Conservation (phyloP, 371 early-diverging fungal species). For the Circinella minor region DNA sequence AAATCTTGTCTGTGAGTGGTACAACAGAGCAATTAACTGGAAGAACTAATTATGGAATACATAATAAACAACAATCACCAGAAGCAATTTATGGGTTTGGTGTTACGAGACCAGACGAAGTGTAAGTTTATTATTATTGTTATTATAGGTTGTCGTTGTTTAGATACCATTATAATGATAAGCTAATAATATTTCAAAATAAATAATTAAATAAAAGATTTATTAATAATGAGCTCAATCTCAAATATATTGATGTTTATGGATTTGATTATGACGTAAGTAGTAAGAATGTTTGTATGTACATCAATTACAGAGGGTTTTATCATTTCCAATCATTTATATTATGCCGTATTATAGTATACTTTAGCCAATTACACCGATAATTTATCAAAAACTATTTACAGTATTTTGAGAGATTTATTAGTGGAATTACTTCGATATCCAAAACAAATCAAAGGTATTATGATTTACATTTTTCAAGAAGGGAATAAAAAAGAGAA, state of each 20-base stretch:
- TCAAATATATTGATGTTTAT: conserved; percentile 45
- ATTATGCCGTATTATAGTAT: conserved; percentile 39
- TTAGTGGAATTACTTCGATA: conserved; percentile 60
- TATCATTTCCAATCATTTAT: no score
- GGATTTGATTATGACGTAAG: conserved; percentile 59
- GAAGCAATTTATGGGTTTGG: conserved; percentile 26
- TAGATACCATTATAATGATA: no score
- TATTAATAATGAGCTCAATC: conserved; percentile 54
- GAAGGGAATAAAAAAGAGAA: no score
- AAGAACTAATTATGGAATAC: conserved; percentile 3
- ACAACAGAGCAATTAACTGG: background rate
- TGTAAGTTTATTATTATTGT: conserved; percentile 16
- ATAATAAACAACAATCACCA: conserved; percentile 5
- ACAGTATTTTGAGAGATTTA: conserved; percentile 58
- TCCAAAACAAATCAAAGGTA: conserved; percentile 53
- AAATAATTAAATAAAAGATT: conserved; percentile 25
- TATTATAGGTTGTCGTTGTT: no score
- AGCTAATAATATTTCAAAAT: no score
- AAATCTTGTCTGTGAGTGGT: conserved; percentile 28
- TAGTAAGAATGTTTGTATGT: background rate
- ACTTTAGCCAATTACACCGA: conserved; percentile 68
- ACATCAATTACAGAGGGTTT: no score
- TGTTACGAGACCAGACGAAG: conserved; percentile 24
- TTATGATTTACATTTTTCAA: no score
- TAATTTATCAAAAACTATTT: conserved; percentile 60